Evolutionary conservation across 345 rosid species (phyloP), one percentile per base, ranked within the genome.

Genomic region (Tarenaya hassleriana): DNA sequence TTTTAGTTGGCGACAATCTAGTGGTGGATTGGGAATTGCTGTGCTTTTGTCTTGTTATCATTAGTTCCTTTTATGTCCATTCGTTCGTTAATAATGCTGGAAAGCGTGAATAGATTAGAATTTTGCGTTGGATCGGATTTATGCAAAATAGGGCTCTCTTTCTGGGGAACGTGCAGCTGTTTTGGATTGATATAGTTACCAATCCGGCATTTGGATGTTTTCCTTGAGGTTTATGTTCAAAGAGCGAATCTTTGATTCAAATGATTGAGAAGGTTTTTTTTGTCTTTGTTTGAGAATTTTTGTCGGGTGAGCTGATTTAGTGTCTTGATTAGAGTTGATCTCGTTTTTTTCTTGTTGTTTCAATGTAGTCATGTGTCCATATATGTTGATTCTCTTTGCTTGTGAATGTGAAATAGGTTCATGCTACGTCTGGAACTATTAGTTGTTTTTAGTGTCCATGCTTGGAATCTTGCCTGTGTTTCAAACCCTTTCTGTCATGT

Each of bases 61-160:
- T 31, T 24, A 5, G 49, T 12, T 47, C 15, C 41, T 13, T 48
- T 38, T 56, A n/a, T 41, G 27, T 35, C 45, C 16, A 38, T 24
- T 24, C 29, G 2, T 24, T 5, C 29, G 29, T 24, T 24, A 24
- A 2, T 24, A 24, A 24, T 24, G 29, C 5, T 24, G 3, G 29
- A 10, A 24, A 40, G 7, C 31, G 1, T 50, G 33, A 11, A 56
- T 47, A 63, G 35, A 6, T 55, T 19, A 10, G 34, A 38, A 2
- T 7, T 37, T 43, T 24, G n/a, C 4, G 35, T 46, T 33, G 8
- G 44, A 65, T 65, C 38, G 45, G 38, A 33, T 65, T 65, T 49
- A 32, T 38, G 29, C 47, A 27, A 8, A 12, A n/a, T n/a, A n/a
- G n/a, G 41, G 46, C 42, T 41, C 10, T 41, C 45, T 41, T 49